phyloP scores from a whole-genome alignment of 2,329 filamentous ascomycete species.

The Penicillium aurantiogriseum region DNA sequence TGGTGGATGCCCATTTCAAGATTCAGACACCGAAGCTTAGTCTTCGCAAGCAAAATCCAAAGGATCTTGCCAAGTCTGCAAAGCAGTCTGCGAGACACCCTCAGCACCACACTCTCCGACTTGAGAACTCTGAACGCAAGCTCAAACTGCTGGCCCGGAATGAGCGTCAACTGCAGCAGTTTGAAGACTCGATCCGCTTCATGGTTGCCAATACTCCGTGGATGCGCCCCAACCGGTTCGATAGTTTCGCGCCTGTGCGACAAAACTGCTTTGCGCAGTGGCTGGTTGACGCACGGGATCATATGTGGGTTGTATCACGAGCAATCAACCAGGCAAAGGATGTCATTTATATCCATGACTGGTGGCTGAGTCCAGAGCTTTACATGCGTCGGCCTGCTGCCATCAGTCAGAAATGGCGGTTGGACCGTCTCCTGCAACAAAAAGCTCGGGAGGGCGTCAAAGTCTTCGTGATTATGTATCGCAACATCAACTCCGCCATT shows the following conservation, averaged over 20 bases:
- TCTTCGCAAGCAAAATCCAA: slow-evolving; percentile 51
- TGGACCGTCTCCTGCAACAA: slow-evolving; percentile 86
- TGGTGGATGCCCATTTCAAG: slow-evolving; percentile 86
- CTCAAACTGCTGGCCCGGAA: slow-evolving; percentile 88
- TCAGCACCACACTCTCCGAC: slow-evolving; percentile 79
- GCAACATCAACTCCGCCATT: slow-evolving; percentile 94
- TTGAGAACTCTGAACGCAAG: slow-evolving; percentile 90
- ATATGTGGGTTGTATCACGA: slow-evolving; percentile 99
- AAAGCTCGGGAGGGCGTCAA: slow-evolving; percentile 96
- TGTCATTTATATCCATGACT: slow-evolving; percentile 98
- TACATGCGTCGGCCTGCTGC: slow-evolving; percentile 92
- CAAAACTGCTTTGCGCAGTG: slow-evolving; percentile 87
- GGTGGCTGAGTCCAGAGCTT: slow-evolving; percentile 96
- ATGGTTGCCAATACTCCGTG: slow-evolving; percentile 83
- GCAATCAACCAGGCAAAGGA: slow-evolving; percentile 96
- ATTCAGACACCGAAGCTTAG: slow-evolving; percentile 69
- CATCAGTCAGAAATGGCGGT: slow-evolving; percentile 96
- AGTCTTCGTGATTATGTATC: slow-evolving; percentile 95
- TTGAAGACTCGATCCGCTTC: slow-evolving; percentile 84
- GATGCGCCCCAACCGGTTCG: slow-evolving; percentile 80
- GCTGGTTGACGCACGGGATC: slow-evolving; percentile 94
- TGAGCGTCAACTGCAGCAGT: slow-evolving; percentile 84
- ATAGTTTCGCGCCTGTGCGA: slow-evolving; percentile 88
- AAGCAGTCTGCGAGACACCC: slow-evolving; percentile 60
- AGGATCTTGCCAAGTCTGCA: slow-evolving; percentile 64